Base-by-base conservation (phyloP, 495 filamentous ascomycete genomes). In the Lentithecium fluviatile region DNA sequence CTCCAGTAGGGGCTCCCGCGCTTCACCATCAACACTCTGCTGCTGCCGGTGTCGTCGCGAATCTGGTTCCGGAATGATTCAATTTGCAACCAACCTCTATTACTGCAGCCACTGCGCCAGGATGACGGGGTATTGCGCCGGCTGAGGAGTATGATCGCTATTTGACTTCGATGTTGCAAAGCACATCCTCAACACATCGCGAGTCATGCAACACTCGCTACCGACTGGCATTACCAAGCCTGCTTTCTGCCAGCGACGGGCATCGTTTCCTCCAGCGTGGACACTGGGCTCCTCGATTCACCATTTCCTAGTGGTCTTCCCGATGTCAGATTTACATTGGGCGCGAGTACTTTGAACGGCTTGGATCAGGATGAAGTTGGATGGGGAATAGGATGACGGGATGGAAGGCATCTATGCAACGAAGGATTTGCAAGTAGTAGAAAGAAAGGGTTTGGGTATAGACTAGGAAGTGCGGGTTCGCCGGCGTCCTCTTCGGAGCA, bases 61-160 rank as follows among this genome's bases (percentile, higher is more conserved):
- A 19, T 58, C 56, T 12, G 19, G 6, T 10, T 49, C n/a, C 40
- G 32, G 25, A 38, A 70, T 68, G 65, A 54, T 70, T 21, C 13
- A 23, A 19, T 65, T 70, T 32, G 68, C 65, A 34, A 57, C 48
- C 6, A 70, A 70, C 54, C 50, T 68, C 0, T 70, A 59, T 48
- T 70, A 70, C 53, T 70, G 68, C 55, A 50, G 23, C 12, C 65
- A 66, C 37, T 70, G 68, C 36, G 68, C 68, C 38, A 59, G 26
- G 21, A 58, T 70, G 47, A 61, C 65, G 6, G 68, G 68, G 46
- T 70, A 70, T 43, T 29, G 26, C 48, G 7, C 43, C 5, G 43
- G 36, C n/a, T 60, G 58, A 57, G 15, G 8, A 38, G 40, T 20
- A 43, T 15, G 29, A 32, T 15, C 40, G 15, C 6, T 20, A 43